phyloP scores from a whole-genome alignment of 768 basidiomycete species.

The Tricholoma sp. region DNA sequence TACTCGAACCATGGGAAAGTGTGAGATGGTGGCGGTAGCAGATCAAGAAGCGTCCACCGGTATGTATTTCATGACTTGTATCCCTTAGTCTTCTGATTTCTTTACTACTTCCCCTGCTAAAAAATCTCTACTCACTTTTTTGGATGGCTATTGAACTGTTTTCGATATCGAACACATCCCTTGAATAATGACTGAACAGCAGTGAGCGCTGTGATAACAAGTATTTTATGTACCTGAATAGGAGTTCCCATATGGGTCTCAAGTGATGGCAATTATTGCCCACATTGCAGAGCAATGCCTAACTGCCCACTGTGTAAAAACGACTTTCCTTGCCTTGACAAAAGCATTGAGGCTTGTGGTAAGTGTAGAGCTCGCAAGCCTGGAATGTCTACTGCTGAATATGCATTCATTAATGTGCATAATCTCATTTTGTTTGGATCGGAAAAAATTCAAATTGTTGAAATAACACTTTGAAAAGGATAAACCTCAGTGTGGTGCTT shows the following conservation, averaged over 20 bases:
- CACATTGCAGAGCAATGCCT: not conserved
- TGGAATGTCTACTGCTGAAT: not conserved
- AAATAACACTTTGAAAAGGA: not conserved
- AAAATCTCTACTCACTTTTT: too few species aligned
- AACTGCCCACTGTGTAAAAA: not conserved
- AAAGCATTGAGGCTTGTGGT: not conserved
- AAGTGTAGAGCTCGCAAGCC: not conserved
- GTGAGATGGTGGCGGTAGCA: too few species aligned
- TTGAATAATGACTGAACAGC: too few species aligned
- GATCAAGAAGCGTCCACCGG: too few species aligned
- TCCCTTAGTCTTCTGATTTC: not conserved
- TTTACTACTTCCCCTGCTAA: too few species aligned
- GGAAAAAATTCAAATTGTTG: not conserved
- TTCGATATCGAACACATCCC: too few species aligned
- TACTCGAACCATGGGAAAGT: too few species aligned
- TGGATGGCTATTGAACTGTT: too few species aligned
- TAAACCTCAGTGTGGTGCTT: not conserved
- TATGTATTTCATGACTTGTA: constrained; percentile 1
- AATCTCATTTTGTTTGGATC: not conserved
- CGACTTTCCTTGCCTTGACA: not conserved
- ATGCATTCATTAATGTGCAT: not conserved
- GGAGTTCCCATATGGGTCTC: too few species aligned
- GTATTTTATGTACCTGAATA: too few species aligned
- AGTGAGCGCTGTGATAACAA: too few species aligned
- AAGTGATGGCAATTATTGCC: too few species aligned